These are phyloP conservation scores for Amanita jacksonii DNA, from an alignment of 768 basidiomycete species.

Conservation along the genomic window DNA sequence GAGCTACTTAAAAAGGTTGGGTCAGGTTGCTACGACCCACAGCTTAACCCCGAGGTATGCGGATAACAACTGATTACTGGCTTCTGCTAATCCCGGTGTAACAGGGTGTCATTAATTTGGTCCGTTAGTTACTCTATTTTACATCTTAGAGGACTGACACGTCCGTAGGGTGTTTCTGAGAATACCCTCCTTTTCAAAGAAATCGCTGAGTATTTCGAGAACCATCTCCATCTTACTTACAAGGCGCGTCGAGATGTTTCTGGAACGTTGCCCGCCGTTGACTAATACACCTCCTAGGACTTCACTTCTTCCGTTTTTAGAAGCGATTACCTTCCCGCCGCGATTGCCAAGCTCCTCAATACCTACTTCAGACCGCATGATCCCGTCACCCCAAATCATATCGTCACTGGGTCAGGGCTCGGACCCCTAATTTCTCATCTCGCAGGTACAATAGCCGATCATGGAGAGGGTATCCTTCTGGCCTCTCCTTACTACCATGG, in stretches of 20 bases:
- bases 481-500: conserved; percentile 14
- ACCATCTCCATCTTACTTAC: conserved; percentile 8
- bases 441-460: conserved; percentile 11
- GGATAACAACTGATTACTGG: too few relatives aligned
- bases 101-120: conserved; percentile 1
- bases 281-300: too few relatives aligned
- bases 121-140: background rate
- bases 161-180: conserved; percentile 12
- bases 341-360: too few relatives aligned
- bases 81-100: too few relatives aligned
- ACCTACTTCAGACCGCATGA: conserved; percentile 10
- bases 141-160: background rate
- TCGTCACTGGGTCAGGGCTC: conserved; percentile 12
- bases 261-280: too few relatives aligned
- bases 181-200: conserved; percentile 13
- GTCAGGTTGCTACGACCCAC: too few relatives aligned
- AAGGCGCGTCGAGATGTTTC: too few relatives aligned
- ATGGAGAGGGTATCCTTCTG: conserved; percentile 12
- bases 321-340: too few relatives aligned
- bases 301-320: too few relatives aligned
- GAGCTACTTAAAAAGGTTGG: too few relatives aligned
- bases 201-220: conserved; percentile 11
- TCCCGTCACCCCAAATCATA: conserved; percentile 7
- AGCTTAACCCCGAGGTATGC: too few relatives aligned
- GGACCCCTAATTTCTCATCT: conserved; percentile 10